A percentile compares a stretch with the other conserved stretches of the same genome.
phyloP scores from a whole-genome alignment of 2,329 filamentous ascomycete species.

The Alternaria angustiovoidea region DNA sequence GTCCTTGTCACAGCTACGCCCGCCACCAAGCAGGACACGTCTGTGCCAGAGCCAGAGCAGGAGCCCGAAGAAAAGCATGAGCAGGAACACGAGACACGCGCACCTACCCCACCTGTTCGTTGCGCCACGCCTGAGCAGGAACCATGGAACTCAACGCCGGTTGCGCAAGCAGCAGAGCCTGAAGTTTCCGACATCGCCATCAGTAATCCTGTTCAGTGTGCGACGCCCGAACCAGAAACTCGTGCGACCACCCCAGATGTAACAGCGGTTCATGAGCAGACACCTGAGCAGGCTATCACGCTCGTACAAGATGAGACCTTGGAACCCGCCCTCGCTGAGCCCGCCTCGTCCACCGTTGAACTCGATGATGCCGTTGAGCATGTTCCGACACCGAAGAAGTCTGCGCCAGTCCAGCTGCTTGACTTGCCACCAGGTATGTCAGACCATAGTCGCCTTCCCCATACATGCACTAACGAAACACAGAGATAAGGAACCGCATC shows the following conservation, averaged over 20 bases:
- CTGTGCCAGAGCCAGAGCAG: background rate
- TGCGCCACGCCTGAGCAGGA: slow-evolving; percentile 14
- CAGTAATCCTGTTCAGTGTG: background rate
- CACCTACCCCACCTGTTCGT: slow-evolving; percentile 9
- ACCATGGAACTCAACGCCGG: slow-evolving; percentile 13
- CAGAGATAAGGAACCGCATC: slow-evolving; percentile 22
- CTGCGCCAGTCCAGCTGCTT: slow-evolving; percentile 11
- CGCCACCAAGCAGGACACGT: background rate
- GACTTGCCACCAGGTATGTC: slow-evolving; percentile 18
- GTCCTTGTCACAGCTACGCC: slow-evolving; percentile 15
- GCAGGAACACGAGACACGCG: background rate
- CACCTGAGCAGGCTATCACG: background rate
- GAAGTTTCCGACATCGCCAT: background rate
- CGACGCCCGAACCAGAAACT: slow-evolving; percentile 2
- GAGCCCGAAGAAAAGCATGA: background rate
- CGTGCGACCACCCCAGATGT: background rate
- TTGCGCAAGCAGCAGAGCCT: background rate
- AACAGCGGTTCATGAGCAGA: background rate
- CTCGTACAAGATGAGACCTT: background rate
- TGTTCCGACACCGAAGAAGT: slow-evolving; percentile 1
- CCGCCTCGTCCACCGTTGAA: background rate
- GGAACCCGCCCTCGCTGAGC: background rate
- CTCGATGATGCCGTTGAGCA: slow-evolving; percentile 1
- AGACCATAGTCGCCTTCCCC: background rate
- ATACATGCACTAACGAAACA: background rate